Base-by-base conservation (phyloP, 768 basidiomycete species). In the Phanerodontia chrysosporium region DNA sequence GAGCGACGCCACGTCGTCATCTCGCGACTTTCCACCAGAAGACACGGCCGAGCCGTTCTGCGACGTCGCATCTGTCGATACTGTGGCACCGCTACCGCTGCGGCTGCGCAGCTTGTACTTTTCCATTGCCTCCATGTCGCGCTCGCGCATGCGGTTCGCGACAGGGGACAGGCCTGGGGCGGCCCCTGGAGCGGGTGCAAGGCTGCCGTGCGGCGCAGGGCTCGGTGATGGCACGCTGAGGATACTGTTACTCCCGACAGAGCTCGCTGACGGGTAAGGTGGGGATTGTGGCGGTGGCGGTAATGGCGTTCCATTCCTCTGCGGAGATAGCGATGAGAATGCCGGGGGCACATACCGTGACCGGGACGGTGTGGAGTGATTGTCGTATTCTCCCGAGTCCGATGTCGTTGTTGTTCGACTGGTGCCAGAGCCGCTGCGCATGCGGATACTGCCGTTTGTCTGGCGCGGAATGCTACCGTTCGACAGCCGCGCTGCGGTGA, bases 51-150 rank as follows among this genome's bases (percentile, higher is more conserved):
- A 77, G 24, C 81, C 83, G 67, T 81, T 83, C 67, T 84, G 82
- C 7, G 87, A 88, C 69, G 76, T 83, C 62, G 79, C 83, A 65
- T 90, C 88, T 14, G 87, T 87, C 1, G 88, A 89, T 21, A 86
- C 79, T 25, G 85, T 86, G 45, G 83, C 85, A 57, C 80, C 84
- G 66, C 90, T 91, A 51, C 89, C 91, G 68, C 90, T 93, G 58
- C 92, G 83, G 75, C 89, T 90, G 58, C 92, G 82, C 61, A 82
- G 78, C 69, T 91, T 78, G 69, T 92, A 94, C 66, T 92, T 90
- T 70, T 92, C 90, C 79, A 89, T 90, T 36, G 92, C 92, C 68
- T 88, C 89, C 21, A 91, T 91, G 68, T 94, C 92, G 58, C 85
- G 80, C 73, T 92, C 88, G 64, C 86, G 83, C 79, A 94, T 86